Evolutionary conservation across 768 basidiomycete species (phyloP).

Genomic region (Tricholoma flavovirens): DNA sequence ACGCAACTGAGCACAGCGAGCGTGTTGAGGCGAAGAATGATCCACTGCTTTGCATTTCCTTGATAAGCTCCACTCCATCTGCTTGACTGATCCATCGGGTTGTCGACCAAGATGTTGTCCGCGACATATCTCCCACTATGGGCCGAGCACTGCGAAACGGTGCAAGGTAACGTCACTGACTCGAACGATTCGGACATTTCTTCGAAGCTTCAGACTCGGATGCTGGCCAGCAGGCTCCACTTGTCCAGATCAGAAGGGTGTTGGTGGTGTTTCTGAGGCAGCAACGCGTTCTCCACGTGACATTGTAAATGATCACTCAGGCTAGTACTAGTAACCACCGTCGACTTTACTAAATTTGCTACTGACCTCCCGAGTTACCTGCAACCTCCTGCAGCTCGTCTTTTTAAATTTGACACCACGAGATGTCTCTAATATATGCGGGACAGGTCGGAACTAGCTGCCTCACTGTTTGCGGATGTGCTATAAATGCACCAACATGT

Average conservation of each 20-base stretch:
- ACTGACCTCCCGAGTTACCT: no score
- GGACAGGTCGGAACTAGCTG: no score
- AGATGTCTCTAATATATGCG: no score
- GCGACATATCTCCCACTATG: constrained; percentile 67
- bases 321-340: no score
- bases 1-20: constrained; percentile 63
- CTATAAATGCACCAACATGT: no score
- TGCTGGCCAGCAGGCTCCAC: not conserved
- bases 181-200: constrained; percentile 13
- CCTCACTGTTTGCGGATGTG: no score
- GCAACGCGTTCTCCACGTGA: no score
- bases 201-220: not conserved
- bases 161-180: constrained; percentile 37
- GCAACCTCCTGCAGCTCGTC: no score
- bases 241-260: not conserved
- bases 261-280: no score
- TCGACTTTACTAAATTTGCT: no score
- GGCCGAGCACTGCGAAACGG: constrained; percentile 57
- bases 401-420: no score
- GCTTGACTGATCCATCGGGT: constrained; percentile 57
- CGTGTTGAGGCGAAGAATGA: constrained; percentile 57
- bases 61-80: constrained; percentile 73
- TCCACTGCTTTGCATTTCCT: constrained; percentile 60
- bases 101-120: constrained; percentile 63
- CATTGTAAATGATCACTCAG: no score